phyloP scores from a whole-genome alignment of 2,329 filamentous ascomycete genomes.

The Penicillium sp. region DNA sequence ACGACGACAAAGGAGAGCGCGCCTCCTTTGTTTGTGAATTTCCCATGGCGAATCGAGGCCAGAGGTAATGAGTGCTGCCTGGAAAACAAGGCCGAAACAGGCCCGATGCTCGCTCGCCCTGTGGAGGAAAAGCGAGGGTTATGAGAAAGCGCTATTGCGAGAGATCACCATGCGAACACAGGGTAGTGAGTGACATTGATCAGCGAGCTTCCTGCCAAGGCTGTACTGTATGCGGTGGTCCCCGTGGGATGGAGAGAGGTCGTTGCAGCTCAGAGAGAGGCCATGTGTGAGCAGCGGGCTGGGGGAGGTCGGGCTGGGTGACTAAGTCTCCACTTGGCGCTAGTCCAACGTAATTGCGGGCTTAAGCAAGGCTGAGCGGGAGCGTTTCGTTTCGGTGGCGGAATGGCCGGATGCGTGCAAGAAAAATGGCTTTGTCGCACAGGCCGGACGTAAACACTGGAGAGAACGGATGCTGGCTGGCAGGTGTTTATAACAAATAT shows the following conservation, averaged over 20 bases:
- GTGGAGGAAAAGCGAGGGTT: not conserved
- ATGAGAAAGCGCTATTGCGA: not conserved
- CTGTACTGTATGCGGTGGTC: not conserved
- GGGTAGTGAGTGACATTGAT: not conserved
- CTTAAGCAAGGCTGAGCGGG: slow-evolving; percentile 21
- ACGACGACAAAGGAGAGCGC: slow-evolving; percentile 28
- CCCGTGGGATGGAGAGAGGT: not conserved
- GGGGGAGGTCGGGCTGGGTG: not conserved
- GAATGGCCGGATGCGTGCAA: slow-evolving; percentile 18
- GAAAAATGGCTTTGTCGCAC: not conserved
- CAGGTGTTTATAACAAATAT: not conserved
- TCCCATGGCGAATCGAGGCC: slow-evolving; percentile 31
- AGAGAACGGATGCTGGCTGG: not conserved
- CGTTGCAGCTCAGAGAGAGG: slow-evolving; percentile 17
- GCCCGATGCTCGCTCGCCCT: not conserved
- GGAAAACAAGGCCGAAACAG: not conserved
- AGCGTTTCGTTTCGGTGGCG: slow-evolving; percentile 17
- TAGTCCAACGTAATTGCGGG: slow-evolving; percentile 7
- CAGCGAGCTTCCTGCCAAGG: not conserved
- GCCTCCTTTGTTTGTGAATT: slow-evolving; percentile 47
- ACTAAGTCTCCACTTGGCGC: slow-evolving; percentile 11
- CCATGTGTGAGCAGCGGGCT: slow-evolving; percentile 25
- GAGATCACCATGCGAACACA: not conserved
- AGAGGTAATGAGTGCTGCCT: not conserved
- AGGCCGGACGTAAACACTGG: not conserved